Conservation (phyloP, 345 rosid species). For the Conringia planisiliqua region DNA sequence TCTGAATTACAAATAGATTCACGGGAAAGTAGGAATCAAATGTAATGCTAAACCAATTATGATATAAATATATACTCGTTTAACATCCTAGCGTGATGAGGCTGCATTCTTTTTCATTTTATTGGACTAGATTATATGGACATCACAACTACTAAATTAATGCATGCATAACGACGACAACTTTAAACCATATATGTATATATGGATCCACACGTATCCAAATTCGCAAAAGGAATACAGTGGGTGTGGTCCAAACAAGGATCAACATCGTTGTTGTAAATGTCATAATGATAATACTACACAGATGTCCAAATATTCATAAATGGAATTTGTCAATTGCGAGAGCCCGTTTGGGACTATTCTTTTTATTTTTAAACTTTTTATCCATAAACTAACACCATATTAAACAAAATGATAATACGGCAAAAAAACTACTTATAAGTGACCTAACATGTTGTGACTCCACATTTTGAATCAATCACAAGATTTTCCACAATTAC, state of each 20-base stretch:
- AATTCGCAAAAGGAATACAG: conserved; percentile 5
- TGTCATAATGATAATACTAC: neutral
- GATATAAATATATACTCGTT: neutral
- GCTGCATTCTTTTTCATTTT: neutral
- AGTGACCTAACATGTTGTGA: neutral
- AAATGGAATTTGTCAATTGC: conserved; percentile 14
- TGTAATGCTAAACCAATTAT: neutral
- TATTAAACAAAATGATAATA: neutral
- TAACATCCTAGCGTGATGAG: neutral
- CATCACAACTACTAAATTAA: conserved; percentile 1
- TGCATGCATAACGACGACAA: conserved; percentile 23
- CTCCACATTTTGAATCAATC: neutral
- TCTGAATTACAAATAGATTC: neutral
- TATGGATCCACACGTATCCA: conserved; percentile 15
- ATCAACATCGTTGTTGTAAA: conserved; percentile 29
- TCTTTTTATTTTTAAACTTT: neutral
- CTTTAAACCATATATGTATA: neutral
- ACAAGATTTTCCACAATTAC: neutral
- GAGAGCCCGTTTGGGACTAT: neutral
- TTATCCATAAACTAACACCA: neutral
- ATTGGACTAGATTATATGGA: neutral
- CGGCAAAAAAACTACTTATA: neutral
- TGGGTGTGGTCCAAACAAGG: conserved; percentile 30
- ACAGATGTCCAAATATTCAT: conserved; percentile 27
- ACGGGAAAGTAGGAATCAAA: neutral